These are phyloP conservation scores for Hypsizygus marmoreus DNA, from an alignment of 768 basidiomycete genomes.

Conservation along the genomic window DNA sequence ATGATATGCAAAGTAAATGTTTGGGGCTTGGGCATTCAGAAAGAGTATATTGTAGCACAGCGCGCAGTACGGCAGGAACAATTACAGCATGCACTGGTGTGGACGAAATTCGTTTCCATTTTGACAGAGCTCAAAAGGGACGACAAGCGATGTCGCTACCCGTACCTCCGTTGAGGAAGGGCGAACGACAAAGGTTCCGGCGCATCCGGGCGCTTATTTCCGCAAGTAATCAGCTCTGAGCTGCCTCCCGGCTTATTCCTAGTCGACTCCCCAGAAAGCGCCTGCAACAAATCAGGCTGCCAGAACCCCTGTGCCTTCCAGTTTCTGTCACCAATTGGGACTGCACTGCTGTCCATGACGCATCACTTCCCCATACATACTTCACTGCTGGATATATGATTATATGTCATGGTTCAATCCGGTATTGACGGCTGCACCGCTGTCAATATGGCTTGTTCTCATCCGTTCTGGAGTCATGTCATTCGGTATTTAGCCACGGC, in stretches of 20 bases:
- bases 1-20: constrained; percentile 2
- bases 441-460: constrained; percentile 4
- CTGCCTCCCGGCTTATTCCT: no score
- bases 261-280: no score
- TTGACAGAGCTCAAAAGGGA: constrained; percentile 1
- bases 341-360: background rate
- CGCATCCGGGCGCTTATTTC: constrained; percentile 3
- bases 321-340: background rate
- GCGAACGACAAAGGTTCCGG: constrained; percentile 5
- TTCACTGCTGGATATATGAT: constrained; percentile 1
- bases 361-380: background rate
- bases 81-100: no score
- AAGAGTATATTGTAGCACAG: no score
- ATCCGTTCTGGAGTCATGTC: constrained; percentile 13
- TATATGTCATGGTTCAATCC: constrained; percentile 1
- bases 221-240: no score
- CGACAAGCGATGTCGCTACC: background rate
- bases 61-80: no score
- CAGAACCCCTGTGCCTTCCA: no score
- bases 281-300: no score
- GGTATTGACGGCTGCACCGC: constrained; percentile 9
- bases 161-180: constrained; percentile 4
- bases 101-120: background rate
- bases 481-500: constrained; percentile 8
- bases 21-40: no score